Evolutionary conservation across 2,329 filamentous ascomycete species (phyloP), one percentile per base, ranked within the genome.

Genomic region (Beauveria rudraprayagi): DNA sequence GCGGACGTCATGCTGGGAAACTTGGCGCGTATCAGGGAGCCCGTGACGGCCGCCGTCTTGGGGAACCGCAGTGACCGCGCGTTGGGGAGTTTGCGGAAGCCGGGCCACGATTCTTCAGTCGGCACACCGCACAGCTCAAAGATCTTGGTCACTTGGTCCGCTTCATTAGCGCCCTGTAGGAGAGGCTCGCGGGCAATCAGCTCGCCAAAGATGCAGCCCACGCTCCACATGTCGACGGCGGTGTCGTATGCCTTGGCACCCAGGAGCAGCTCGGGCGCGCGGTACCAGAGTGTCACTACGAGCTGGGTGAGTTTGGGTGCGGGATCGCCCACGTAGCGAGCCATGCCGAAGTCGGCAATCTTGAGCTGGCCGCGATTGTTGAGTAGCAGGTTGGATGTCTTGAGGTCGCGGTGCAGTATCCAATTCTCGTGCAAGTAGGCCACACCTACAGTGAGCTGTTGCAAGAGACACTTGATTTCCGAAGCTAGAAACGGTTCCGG

Each of bases 261-360:
- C 3, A 97, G 85, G 2, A 99, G 82, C 11, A 97, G 83, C 75
- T 97, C 94, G 0, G 94, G 94, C 0, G 90, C 83, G 61, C 94
- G 90, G 73, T 99, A 99, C 94, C 94, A 99, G 7, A 99, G 83
- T 7, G 94, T 99, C 19, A 97, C 93, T 64, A 99, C 94, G 52
- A 97, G 84, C 71, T 93, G 89, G 2, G 94, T 97, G 63, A 97
- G 82, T 64, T 89, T 88, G 1, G 86, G 82, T 0, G 86, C 80
- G 4, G 93, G 92, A 67, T 91, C 86, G 56, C 89, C 89, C 61
- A 90, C 89, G 76, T 94, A 94, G 30, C 94, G 85, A 3, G 94
- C 93, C 91, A 99, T 97, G 73, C 94, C 94, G 71, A 99, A 99
- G 75, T 99, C 94, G 63, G 94, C 94, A 65, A 99, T 88, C 75